Evolutionary conservation across 805 yeast genomes (phyloP).

Genomic region (Kazachstania martiniae): DNA sequence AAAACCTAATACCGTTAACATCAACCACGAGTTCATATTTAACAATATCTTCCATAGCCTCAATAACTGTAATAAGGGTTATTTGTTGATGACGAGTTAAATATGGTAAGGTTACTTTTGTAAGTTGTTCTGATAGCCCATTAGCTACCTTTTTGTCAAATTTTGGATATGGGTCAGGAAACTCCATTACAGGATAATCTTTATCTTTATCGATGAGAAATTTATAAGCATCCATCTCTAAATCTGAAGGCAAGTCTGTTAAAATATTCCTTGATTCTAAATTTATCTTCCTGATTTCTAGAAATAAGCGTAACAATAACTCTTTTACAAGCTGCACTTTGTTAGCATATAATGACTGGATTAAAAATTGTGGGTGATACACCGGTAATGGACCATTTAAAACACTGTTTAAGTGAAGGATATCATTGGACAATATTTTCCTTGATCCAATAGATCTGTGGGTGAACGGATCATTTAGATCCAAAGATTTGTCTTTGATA

Average conservation of each 20-base stretch:
- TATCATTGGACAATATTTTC: conserved; percentile 40
- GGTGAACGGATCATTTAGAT: conserved; percentile 42
- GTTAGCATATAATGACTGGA: conserved; percentile 61
- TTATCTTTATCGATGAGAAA: conserved; percentile 17
- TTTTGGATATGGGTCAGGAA: conserved; percentile 31
- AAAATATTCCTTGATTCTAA: conserved; percentile 28
- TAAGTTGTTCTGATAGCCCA: conserved; percentile 47
- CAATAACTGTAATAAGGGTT: conserved; percentile 61
- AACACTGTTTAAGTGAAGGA: conserved; percentile 62
- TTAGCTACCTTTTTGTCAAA: conserved; percentile 37
- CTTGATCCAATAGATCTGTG: conserved; percentile 47
- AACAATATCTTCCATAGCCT: conserved; percentile 47
- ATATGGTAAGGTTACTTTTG: conserved; percentile 60
- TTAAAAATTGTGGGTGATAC: conserved; percentile 81
- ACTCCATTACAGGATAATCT: conserved; percentile 15
- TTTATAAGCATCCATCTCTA: conserved; percentile 22
- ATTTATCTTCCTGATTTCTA: conserved; percentile 44
- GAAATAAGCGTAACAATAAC: conserved; percentile 44
- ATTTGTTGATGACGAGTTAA: conserved; percentile 87
- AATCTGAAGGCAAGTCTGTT: conserved; percentile 22
- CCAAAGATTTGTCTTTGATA: conserved; percentile 61
- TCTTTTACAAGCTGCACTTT: conserved; percentile 44
- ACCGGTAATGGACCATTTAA: conserved; percentile 84
- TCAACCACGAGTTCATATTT: conserved; percentile 29
- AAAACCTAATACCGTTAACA: conserved; percentile 56